A percentile compares a stretch with the other conserved stretches of the same genome.
phyloP scores from a whole-genome alignment of 2,329 filamentous ascomycete species.

The Diplodia corticola region DNA sequence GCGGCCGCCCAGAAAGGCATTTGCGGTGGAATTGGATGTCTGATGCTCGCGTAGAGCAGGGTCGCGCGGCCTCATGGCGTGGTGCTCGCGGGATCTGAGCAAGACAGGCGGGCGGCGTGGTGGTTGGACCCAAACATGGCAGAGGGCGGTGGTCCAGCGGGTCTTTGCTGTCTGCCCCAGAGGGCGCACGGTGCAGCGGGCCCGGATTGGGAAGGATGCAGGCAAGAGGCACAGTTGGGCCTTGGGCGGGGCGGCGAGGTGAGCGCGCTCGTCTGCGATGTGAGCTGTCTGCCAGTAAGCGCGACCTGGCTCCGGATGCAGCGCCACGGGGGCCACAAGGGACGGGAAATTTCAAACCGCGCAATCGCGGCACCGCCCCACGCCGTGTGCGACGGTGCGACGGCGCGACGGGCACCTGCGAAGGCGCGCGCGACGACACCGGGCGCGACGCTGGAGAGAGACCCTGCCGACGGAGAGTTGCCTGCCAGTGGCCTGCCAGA shows the following conservation, averaged over 20 bases:
- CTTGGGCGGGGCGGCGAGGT: constrained; percentile 8
- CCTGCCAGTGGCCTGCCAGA: not conserved
- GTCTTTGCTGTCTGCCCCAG: not conserved
- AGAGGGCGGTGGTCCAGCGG: not conserved
- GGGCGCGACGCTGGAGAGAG: not conserved
- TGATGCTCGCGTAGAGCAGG: constrained; percentile 1
- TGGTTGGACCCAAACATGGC: not conserved
- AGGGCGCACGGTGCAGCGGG: constrained; percentile 2
- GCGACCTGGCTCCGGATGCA: not conserved
- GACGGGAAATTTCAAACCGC: not conserved
- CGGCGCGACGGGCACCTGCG: not conserved
- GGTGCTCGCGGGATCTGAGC: not conserved
- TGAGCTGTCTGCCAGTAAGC: constrained; percentile 11
- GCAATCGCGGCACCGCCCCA: not conserved
- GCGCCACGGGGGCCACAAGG: not conserved
- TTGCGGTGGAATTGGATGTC: constrained; percentile 21
- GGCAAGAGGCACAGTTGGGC: not conserved
- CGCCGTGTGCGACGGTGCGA: not conserved
- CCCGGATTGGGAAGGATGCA: constrained; percentile 2
- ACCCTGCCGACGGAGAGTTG: no score
- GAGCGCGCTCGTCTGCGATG: not conserved
- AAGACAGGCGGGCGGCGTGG: not conserved
- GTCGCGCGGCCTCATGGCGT: constrained; percentile 9
- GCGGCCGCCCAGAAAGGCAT: constrained; percentile 19
- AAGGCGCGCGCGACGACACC: not conserved